Base-by-base conservation (phyloP, 2,329 filamentous ascomycete genomes). In the Magnaporthiopsis rhizophila region DNA sequence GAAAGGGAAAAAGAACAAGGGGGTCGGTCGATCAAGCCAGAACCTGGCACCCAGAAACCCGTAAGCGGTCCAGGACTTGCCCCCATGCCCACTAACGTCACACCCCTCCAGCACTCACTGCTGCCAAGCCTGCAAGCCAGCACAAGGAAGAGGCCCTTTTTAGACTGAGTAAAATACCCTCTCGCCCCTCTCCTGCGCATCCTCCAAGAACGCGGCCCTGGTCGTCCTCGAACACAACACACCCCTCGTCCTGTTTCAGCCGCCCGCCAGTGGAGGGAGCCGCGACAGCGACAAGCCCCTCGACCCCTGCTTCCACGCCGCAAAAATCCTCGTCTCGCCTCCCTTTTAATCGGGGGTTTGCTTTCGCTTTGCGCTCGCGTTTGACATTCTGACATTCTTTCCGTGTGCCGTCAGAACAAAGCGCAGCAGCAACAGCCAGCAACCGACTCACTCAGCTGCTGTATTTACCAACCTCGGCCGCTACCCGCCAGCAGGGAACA, bases 191-290 rank as follows among this genome's bases (percentile, higher is more conserved):
- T 45, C 18, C 7, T 18, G 21, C 7, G 45, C 18, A 24, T 24
- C 18, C 21, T 21, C 45, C 21, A 53, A 53, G n/a, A 53, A 53
- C 8, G 45, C 45, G 13, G 68, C 68, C 67, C 68, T 66, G 64
- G 65, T 67, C 65, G 65, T 67, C 65, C 68, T 70, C 70, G 65
- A 71, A 67, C 67, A 61, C 66, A 56, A 63, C 64, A 66, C 66
- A 62, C 69, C 70, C 68, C 70, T 67, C 69, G 50, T 60, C 65
- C 65, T 69, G 69, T 71, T 72, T 72, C 70, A 71, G 70, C 67
- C 68, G 70, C 67, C 68, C 57, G 62, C 62, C 32, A 24, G 45
- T 60, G 45, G 45, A 59, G 57, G 28, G 62, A 63, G 56, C 30
- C 56, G 57, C 64, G 60, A 24, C 24, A 59, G 57, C 59, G 60